Evolutionary conservation across 1,284 basidiomycete genomes (phyloP).

Genomic region (Lentinula novae-zelandiae): DNA sequence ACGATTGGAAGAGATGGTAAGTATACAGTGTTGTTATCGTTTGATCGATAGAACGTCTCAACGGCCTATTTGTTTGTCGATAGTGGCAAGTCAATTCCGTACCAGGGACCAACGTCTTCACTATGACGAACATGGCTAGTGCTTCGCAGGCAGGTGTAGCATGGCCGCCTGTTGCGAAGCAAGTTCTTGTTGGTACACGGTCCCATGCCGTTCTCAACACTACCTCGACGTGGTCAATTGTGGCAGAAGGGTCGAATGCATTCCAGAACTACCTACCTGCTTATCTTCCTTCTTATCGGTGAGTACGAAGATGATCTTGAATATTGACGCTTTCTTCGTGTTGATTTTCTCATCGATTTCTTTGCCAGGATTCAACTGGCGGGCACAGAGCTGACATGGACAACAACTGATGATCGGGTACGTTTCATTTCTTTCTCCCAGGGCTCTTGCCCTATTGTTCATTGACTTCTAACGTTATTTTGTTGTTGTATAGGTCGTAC

Average conservation of each 20-base stretch:
- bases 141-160: background rate
- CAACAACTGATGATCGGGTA: background rate
- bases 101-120: slow-evolving; percentile 2
- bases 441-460: background rate
- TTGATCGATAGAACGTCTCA: too few relatives aligned
- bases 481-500: background rate
- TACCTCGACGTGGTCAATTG: background rate
- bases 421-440: background rate
- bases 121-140: background rate
- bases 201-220: background rate
- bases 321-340: background rate
- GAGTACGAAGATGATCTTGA: background rate
- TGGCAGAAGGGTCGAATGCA: background rate
- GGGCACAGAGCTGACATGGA: background rate
- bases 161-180: background rate
- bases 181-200: background rate
- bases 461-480: too few relatives aligned
- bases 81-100: background rate
- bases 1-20: background rate
- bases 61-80: too few relatives aligned
- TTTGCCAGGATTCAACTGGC: background rate
- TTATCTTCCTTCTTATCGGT: background rate
- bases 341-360: background rate
- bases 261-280: background rate
- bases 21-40: background rate